These are phyloP conservation scores for Solanum acaule DNA, from an alignment of 257 asterid genomes.

Conservation along the genomic window DNA sequence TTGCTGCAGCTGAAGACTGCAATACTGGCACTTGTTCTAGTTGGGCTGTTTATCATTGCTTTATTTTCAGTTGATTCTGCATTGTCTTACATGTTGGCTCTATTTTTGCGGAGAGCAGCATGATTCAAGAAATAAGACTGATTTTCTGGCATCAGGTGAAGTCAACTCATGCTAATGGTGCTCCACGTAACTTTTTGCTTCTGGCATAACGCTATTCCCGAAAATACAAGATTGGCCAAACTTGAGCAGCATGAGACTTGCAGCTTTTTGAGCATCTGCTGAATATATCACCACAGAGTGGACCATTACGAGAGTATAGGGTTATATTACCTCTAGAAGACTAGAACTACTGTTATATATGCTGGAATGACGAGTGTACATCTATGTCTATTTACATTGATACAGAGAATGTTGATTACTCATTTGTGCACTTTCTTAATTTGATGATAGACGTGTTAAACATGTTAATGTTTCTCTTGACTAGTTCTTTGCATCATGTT, in stretches of 20 bases:
- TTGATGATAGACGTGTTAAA: background rate
- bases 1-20: slow-evolving; percentile 83
- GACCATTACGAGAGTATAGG: background rate
- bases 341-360: background rate
- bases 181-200: background rate
- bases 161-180: background rate
- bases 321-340: background rate
- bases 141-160: background rate
- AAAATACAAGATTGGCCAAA: background rate
- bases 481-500: background rate
- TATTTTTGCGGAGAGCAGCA: slow-evolving; percentile 48
- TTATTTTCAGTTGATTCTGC: slow-evolving; percentile 76
- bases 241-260: background rate
- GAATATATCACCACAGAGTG: background rate
- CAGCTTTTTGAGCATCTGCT: background rate
- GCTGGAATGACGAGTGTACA: background rate
- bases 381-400: background rate
- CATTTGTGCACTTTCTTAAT: background rate
- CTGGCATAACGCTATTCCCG: background rate
- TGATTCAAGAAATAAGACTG: slow-evolving; percentile 12
- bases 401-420: background rate
- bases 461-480: background rate
- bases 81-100: slow-evolving; percentile 55
- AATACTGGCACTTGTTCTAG: slow-evolving; percentile 71
- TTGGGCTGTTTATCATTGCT: slow-evolving; percentile 68